Evolutionary conservation across 345 rosid genomes (phyloP).

Genomic region (Eucalyptus coolabah): DNA sequence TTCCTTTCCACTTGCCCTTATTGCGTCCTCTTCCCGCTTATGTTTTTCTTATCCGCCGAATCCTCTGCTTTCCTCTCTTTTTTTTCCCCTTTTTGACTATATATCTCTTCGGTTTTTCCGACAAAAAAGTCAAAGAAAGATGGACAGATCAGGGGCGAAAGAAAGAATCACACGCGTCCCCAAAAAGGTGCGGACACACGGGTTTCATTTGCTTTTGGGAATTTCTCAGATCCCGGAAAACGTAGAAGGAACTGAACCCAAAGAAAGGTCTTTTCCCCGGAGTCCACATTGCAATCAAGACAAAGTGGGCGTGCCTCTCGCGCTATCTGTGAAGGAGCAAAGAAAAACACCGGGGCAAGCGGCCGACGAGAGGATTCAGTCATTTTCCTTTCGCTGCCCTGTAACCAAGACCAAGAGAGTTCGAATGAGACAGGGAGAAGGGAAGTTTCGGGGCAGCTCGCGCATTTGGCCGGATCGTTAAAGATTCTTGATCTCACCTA

Average conservation of each 20-base stretch:
- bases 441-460: not conserved
- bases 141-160: no score
- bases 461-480: not conserved
- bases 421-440: not conserved
- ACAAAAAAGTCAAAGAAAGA: no score
- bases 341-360: not conserved
- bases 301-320: no score
- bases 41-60: not conserved
- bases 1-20: not conserved
- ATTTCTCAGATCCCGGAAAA: not conserved
- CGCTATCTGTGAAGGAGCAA: no score
- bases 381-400: not conserved
- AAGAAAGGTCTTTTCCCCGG: not conserved
- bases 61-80: not conserved
- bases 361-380: not conserved
- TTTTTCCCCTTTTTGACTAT: rapidly evolving
- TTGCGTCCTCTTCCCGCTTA: not conserved
- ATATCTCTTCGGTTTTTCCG: no score
- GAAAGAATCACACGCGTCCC: not conserved
- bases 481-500: no score
- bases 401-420: not conserved
- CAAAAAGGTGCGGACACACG: not conserved
- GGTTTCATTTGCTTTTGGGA: not conserved
- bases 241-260: not conserved
- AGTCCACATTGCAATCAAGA: no score